Base-by-base conservation (phyloP, 2,329 filamentous ascomycete species). In the Clarireedia hainanense region DNA sequence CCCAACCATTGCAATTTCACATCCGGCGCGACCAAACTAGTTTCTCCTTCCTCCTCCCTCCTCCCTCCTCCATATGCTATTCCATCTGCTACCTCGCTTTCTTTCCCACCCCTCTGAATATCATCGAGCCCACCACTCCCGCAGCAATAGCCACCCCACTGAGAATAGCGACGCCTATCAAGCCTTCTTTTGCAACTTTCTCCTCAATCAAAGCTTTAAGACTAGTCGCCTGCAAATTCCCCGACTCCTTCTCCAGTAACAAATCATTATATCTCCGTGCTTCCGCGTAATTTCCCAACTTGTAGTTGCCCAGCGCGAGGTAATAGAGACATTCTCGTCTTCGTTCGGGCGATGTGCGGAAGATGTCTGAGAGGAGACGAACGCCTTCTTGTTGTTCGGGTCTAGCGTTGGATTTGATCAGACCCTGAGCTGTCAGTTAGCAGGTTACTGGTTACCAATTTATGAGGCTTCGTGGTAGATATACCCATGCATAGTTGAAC, bases 401-500 rank as follows among this genome's bases (percentile, higher is more conserved):
- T 63, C 94, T 89, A 52, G 79, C 75, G 70, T 83, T 85, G 60
- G 92, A 96, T 78, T 97, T 99, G 67, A 99, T 96, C 64, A 99
- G 81, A 64, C 94, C 94, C 91, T 95, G 60, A 34, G 12, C 48
- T 42, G 39, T 20, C 15, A 48, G n/a, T 56, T n/a, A 48, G 51
- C 7, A 23, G 27, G 27, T 26, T 9, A 4, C 6, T 45, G 2
- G 6, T 45, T 23, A 45, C 14, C 39, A 17, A n/a, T 42, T 23
- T 52, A 23, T 20, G 45, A 34, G 24, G 6, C 26, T 15, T 17
- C 3, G 37, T 45, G 15, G 46, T 48, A 30, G 39, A 64, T 77
- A 56, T 82, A 95, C 91, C 94, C 94, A 99, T 70, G 94, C 92
- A 73, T 92, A 97, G 83, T 99, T 99, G 82, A 99, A 99, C 72